Evolutionary conservation across 129 eudicot genomes (phyloP).

Genomic region (Lactuca sativa): DNA sequence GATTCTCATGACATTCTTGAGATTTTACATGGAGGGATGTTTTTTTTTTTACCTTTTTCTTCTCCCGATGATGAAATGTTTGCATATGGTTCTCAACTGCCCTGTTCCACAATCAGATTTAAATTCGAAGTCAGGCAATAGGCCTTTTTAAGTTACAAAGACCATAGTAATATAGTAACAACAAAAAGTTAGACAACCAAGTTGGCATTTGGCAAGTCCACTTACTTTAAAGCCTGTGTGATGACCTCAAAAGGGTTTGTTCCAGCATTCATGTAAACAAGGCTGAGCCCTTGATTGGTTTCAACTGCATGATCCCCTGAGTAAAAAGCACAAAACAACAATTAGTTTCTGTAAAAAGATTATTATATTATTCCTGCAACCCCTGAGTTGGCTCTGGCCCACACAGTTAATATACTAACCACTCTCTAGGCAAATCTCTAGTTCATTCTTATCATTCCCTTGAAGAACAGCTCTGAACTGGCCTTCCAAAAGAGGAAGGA

Average conservation of each 20-base stretch:
- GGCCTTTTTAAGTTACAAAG: neutral
- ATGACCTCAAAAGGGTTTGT: constrained; percentile 89
- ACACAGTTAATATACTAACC: constrained; percentile 59
- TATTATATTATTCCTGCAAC: neutral
- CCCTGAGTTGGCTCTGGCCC: neutral
- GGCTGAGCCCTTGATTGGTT: constrained; percentile 69
- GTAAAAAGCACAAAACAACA: constrained; percentile 27
- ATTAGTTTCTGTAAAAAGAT: neutral
- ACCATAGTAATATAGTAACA: neutral
- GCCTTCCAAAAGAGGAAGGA: constrained; percentile 91
- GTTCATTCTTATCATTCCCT: constrained; percentile 81
- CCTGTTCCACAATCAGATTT: constrained; percentile 44
- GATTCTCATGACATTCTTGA: neutral
- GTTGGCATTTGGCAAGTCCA: constrained; percentile 8
- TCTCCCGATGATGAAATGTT: constrained; percentile 83
- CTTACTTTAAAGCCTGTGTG: constrained; percentile 84
- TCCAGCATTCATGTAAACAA: constrained; percentile 93
- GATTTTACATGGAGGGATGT: neutral
- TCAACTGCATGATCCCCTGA: constrained; percentile 82
- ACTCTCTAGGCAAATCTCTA: constrained; percentile 94
- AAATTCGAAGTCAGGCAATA: neutral
- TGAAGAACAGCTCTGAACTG: constrained; percentile 92
- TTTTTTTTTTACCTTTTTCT: constrained; percentile 67
- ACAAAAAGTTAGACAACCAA: neutral
- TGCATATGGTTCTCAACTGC: constrained; percentile 88